These are phyloP conservation scores for Botrytis pseudocinerea DNA, from an alignment of 2,329 filamentous ascomycete genomes.

Conservation along the genomic window DNA sequence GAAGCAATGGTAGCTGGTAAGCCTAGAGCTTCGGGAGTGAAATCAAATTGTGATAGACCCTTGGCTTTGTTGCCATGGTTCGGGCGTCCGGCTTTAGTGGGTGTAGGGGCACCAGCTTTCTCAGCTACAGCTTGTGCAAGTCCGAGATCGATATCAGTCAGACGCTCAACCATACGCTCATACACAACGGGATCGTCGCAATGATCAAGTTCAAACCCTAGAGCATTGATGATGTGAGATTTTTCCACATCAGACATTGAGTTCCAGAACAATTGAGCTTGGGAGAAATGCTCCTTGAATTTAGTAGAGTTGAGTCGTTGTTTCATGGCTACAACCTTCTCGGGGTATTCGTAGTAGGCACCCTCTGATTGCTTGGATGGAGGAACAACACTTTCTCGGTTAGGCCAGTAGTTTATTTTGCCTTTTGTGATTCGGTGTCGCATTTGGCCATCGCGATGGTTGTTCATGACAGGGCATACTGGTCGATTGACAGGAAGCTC, in stretches of 20 bases:
- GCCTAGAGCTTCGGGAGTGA: constrained; percentile 50
- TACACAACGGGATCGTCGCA: constrained; percentile 80
- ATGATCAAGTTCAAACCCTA: constrained; percentile 75
- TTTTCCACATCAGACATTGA: constrained; percentile 69
- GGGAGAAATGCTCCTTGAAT: constrained; percentile 75
- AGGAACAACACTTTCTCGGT: constrained; percentile 63
- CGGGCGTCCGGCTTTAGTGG: constrained; percentile 51
- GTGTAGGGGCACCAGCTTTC: constrained; percentile 65
- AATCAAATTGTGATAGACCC: constrained; percentile 69
- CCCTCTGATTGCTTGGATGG: constrained; percentile 63
- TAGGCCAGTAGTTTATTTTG: constrained; percentile 78
- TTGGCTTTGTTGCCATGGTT: constrained; percentile 71
- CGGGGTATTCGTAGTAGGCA: constrained; percentile 67
- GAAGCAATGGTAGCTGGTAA: constrained; percentile 64
- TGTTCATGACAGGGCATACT: constrained; percentile 72
- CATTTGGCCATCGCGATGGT: constrained; percentile 72
- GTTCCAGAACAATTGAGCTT: constrained; percentile 83
- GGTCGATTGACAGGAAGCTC: constrained; percentile 77
- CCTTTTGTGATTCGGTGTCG: constrained; percentile 73
- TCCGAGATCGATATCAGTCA: constrained; percentile 70
- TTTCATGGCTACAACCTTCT: constrained; percentile 70
- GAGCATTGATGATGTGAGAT: constrained; percentile 58
- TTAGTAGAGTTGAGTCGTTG: constrained; percentile 67
- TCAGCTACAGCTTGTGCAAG: constrained; percentile 70
- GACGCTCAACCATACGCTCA: constrained; percentile 64